A percentile compares a stretch with the other conserved stretches of the same genome.
Conservation (phyloP, 345 rosid species). For the Euphorbia pulcherrima region DNA sequence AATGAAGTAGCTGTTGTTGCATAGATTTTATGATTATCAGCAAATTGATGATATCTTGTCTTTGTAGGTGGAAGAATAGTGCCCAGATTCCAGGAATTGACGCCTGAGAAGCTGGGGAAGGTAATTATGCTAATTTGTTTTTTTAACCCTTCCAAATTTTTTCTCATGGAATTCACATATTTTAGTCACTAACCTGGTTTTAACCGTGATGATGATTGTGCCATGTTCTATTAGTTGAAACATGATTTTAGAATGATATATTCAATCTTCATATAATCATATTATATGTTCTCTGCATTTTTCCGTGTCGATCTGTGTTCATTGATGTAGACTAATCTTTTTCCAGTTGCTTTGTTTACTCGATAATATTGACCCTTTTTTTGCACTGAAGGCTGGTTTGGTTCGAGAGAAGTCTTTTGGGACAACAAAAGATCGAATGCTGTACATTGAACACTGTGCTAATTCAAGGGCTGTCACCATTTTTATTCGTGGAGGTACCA, state of each 20-base stretch:
- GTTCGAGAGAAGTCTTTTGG: conserved; percentile 79
- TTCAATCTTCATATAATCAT: conserved; percentile 6
- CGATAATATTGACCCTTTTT: neutral
- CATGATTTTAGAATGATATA: neutral
- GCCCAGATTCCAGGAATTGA: conserved; percentile 95
- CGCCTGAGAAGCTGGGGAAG: conserved; percentile 88
- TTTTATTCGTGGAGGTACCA: conserved; percentile 91
- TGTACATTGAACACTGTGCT: conserved; percentile 74
- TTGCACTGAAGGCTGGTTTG: conserved; percentile 62
- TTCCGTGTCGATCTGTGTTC: neutral
- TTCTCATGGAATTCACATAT: neutral
- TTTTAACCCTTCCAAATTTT: neutral
- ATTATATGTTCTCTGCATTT: conserved; percentile 1
- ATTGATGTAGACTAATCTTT: neutral
- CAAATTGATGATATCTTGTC: conserved; percentile 17
- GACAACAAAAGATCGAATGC: conserved; percentile 75
- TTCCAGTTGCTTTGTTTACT: neutral
- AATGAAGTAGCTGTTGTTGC: neutral
- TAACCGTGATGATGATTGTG: neutral
- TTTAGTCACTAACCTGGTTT: neutral
- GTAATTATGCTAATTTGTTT: conserved; percentile 28
- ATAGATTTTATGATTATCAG: neutral
- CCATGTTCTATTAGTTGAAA: neutral
- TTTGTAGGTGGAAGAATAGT: conserved; percentile 88
- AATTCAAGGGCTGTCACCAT: conserved; percentile 80